Evolutionary conservation across 805 yeast species (phyloP), one percentile per base, ranked within the genome.

Genomic region (Priceomyces castillae): DNA sequence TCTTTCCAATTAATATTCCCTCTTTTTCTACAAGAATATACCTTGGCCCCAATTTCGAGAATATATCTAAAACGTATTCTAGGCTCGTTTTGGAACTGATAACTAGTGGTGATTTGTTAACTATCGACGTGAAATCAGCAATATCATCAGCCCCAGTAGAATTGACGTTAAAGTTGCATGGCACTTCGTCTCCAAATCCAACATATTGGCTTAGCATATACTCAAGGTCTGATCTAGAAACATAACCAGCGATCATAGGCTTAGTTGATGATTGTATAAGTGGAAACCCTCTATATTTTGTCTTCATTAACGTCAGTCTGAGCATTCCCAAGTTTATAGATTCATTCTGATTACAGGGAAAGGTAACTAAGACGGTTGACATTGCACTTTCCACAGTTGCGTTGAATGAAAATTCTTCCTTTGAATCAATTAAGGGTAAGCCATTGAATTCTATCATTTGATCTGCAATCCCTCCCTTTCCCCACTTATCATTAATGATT

Each of bases 361-460:
- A 57, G 1, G 71, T 58, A 1, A 63, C 60, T 1, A 64, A 58
- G 5, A 51, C 53, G 3, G 52, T 63, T 1, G 83, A 67, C 95
- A 90, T 88, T 3, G 92, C 85, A 7, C 67, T 62, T 30, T 76
- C 79, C 10, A 67, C 73, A 2, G 61, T 57, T 2, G 63, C 57
- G 34, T 58, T 57, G 55, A 83, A 81, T 14, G 67, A 67, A 47
- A 76, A 81, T 36, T 83, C 88, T 49, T 84, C 90, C 54, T 84
- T 84, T 10, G 81, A 69, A 57, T 79, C 90, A 20, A 92, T 74
- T 46, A 79, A 79, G 0, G 99, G 99, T 37, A 87, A 73, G 0
- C 97, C 97, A 64, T 90, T 90, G 54, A 87, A 86, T 31, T 71
- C 67, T 48, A 95, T 90, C 87, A 90, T 90, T 62, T 89, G 95